Percentiles rank a stretch among this genome's conserved stretches.
These are phyloP conservation scores for Podochytrium sp. DNA, from an alignment of 192 early-diverging fungal species.

Conservation along the genomic window DNA sequence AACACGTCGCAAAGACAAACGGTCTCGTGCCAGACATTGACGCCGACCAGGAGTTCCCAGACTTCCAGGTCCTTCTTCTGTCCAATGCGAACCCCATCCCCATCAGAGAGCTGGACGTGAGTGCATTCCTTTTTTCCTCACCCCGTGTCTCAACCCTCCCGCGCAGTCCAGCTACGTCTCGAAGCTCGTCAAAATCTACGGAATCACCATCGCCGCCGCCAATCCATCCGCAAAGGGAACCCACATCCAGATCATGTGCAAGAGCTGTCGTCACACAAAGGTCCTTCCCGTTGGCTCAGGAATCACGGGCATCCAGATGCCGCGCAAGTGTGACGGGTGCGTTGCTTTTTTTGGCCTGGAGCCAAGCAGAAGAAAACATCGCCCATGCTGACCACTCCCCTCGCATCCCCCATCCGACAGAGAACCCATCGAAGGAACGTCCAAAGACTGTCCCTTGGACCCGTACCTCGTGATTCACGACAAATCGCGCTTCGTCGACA, in stretches of 20 bases:
- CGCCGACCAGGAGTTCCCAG: conserved; percentile 61
- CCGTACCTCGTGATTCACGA: conserved; percentile 95
- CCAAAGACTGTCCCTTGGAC: conserved; percentile 75
- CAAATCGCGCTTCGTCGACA: conserved; percentile 94
- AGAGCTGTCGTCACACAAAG: conserved; percentile 82
- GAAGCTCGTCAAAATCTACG: conserved; percentile 91
- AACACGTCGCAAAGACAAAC: conserved; percentile 74
- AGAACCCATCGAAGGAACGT: conserved; percentile 42
- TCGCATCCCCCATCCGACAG: conserved; percentile 29
- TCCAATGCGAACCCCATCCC: conserved; percentile 86
- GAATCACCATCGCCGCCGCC: conserved; percentile 93
- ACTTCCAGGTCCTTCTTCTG: conserved; percentile 87
- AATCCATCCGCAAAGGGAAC: conserved; percentile 89
- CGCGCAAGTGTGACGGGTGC: conserved; percentile 86
- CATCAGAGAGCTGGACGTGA: conserved; percentile 88
- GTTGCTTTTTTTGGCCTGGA: too few relatives aligned
- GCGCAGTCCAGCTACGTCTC: conserved; percentile 78
- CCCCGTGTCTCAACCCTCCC: neutral
- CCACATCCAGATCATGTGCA: conserved; percentile 85
- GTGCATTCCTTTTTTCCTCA: conserved; percentile 14
- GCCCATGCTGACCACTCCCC: neutral
- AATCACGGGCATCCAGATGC: conserved; percentile 82
- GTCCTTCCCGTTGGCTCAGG: conserved; percentile 81
- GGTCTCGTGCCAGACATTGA: conserved; percentile 48
- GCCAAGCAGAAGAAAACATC: too few relatives aligned